Percentiles rank a stretch among this genome's conserved stretches.
phyloP scores from a whole-genome alignment of 257 asterid species.

The Solanum virginianum region DNA sequence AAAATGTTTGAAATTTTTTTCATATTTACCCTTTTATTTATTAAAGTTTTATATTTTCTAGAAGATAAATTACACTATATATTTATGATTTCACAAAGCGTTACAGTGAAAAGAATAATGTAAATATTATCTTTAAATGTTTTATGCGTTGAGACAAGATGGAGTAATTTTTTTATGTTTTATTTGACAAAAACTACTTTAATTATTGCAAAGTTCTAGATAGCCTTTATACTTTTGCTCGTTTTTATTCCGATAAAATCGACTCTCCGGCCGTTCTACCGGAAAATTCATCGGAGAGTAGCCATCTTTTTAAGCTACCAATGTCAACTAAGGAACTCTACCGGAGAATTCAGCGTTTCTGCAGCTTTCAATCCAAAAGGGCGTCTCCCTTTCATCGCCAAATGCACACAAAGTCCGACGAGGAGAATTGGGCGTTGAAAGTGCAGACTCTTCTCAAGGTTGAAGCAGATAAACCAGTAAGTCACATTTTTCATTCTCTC shows the following conservation, averaged over 20 bases:
- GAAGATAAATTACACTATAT: too few species aligned
- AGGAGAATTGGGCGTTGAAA: slow-evolving; percentile 15
- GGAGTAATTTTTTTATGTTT: too few species aligned
- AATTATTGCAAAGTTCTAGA: too few species aligned
- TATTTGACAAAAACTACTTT: too few species aligned
- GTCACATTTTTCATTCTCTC: slow-evolving; percentile 34
- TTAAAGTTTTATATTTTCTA: too few species aligned
- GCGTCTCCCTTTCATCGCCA: not conserved
- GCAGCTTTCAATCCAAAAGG: not conserved
- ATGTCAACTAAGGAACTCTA: not conserved
- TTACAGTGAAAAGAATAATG: accelerated
- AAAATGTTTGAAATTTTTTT: too few species aligned
- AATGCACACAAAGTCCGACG: not conserved
- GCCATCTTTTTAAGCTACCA: not conserved
- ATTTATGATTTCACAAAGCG: too few species aligned
- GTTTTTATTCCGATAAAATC: not conserved
- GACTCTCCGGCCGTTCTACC: not conserved
- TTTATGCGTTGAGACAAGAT: too few species aligned
- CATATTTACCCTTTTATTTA: too few species aligned
- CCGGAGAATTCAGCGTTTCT: not conserved
- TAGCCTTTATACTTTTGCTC: not conserved
- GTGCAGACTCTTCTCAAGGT: slow-evolving; percentile 41
- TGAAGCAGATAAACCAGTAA: slow-evolving; percentile 16
- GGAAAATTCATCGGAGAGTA: not conserved
- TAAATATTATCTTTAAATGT: too few species aligned